Conservation (phyloP, 2,329 filamentous ascomycete genomes). For the Bipolaris gigantea region DNA sequence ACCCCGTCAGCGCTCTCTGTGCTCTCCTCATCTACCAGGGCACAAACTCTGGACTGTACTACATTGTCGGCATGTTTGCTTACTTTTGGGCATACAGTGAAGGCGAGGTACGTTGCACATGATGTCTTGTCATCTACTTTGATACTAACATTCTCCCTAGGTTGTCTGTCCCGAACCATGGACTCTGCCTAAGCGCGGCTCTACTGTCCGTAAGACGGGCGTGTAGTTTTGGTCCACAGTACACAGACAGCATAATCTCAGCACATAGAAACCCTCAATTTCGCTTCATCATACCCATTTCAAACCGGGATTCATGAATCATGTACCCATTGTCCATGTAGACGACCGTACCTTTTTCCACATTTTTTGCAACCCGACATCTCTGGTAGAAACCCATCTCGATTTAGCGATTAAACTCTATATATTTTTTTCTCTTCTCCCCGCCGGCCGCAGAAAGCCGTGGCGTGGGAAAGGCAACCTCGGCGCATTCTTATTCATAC, state of each 20-base stretch:
- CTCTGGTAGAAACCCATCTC: constrained; percentile 5
- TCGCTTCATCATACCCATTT: constrained; percentile 2
- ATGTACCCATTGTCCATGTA: constrained; percentile 7
- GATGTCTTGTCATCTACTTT: background rate
- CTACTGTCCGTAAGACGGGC: constrained; percentile 24
- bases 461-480: no score
- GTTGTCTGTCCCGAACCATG: constrained; percentile 54
- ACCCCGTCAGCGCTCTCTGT: constrained; percentile 76
- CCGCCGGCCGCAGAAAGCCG: no score
- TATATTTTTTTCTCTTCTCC: background rate
- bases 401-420: constrained; percentile 8
- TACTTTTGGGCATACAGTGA: constrained; percentile 99
- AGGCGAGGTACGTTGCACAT: constrained; percentile 73
- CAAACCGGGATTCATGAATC: background rate
- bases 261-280: background rate
- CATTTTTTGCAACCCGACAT: background rate
- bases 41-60: constrained; percentile 90
- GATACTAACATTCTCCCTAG: constrained; percentile 33
- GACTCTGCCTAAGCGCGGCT: constrained; percentile 53
- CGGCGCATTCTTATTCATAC: no score
- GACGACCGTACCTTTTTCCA: background rate
- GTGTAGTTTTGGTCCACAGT: constrained; percentile 14
- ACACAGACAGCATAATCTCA: background rate
- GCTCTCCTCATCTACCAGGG: constrained; percentile 85
- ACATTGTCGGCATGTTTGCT: constrained; percentile 77